phyloP scores from a whole-genome alignment of 306 rosid genomes.

The Corylus americana region DNA sequence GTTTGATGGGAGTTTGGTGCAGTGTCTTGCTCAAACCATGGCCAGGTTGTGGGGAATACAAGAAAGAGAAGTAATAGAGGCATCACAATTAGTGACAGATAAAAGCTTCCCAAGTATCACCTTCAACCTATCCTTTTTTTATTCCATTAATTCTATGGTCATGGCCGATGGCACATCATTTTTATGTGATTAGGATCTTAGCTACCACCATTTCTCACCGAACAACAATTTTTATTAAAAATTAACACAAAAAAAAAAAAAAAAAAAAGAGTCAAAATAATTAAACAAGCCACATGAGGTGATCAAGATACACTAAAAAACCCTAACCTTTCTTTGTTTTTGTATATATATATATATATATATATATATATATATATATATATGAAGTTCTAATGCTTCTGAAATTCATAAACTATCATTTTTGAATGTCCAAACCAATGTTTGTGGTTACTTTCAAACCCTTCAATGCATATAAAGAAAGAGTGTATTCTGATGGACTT shows the following conservation, averaged over 20 bases:
- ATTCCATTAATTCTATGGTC: background rate
- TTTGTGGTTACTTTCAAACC: too few relatives aligned
- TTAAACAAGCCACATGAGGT: background rate
- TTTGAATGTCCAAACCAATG: too few relatives aligned
- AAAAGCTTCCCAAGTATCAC: background rate
- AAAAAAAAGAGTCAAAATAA: background rate
- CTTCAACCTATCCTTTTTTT: background rate
- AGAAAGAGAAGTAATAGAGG: constrained; percentile 10
- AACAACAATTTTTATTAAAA: background rate
- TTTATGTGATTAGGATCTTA: background rate
- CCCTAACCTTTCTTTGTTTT: too few relatives aligned
- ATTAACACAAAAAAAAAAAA: background rate
- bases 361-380: too few relatives aligned
- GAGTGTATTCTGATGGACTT: too few relatives aligned
- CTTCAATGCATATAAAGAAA: too few relatives aligned
- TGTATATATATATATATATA: too few relatives aligned
- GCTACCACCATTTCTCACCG: background rate
- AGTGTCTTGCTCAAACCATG: constrained; percentile 21
- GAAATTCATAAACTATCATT: too few relatives aligned
- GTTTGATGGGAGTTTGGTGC: constrained; percentile 12
- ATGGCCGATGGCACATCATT: constrained; percentile 27
- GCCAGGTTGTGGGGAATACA: constrained; percentile 1
- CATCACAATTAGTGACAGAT: background rate
- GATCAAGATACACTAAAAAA: background rate
- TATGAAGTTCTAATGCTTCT: too few relatives aligned